Base-by-base conservation (phyloP, 345 rosid species). In the Eucalyptus grandis region DNA sequence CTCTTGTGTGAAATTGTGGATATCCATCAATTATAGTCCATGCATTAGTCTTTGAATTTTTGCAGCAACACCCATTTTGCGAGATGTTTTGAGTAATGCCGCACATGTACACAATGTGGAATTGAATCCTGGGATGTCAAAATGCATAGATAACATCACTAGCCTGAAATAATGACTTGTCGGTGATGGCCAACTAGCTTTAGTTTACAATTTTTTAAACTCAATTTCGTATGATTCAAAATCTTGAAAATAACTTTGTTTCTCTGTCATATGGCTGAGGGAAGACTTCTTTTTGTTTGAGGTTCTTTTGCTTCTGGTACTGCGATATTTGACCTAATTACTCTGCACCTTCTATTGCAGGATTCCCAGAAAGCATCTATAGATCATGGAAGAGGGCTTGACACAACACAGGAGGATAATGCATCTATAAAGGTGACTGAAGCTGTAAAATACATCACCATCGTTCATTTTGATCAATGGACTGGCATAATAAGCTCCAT, bases 371-470 rank as follows among this genome's bases (percentile, higher is more conserved):
- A 92, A 93, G 94, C 91, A 89, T 49, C 62, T 37, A 87, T 89
- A 22, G 97, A 96, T 91, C 95, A 95, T 87, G 90, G 92, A 26
- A 93, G 95, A 92, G 94, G 94, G 88, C 91, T 94, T 44, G 98
- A 95, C 47, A 60, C 89, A 37, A 88, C 89, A 44, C 89, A 87
- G 54, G 97, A 94, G 40, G 98, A 95, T 88, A 89, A 93, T 91
- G 91, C 93, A 89, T 89, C 91, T 90, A 89, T 92, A 80, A 95
- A 95, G 96, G 99, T 95, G 87, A 87, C 47, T 86, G 88, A 58
- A 53, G 58, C 62, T 86, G 27, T 53, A 21, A 50, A 14, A 58
- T n/a, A 17, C 40, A 51, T 53, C 47, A 86, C 15, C 21, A 50
- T 19, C 56, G 2, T 34, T 15, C 60, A 46, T 86, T 34, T 51